These are phyloP conservation scores for Earliella scabrosa DNA, from an alignment of 1,284 basidiomycete genomes.

Conservation along the genomic window DNA sequence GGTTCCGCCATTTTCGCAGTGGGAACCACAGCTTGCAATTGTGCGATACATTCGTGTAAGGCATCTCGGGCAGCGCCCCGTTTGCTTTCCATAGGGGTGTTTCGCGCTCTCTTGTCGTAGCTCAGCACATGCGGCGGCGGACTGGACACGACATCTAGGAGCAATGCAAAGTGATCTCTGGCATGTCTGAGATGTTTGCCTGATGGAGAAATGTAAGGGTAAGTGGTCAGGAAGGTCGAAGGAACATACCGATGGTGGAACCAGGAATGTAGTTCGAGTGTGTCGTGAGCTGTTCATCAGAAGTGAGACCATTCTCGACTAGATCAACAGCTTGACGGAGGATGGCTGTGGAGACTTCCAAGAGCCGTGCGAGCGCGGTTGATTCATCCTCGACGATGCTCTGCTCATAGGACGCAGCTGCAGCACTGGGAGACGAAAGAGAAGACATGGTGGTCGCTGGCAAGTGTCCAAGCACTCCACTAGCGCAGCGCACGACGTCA, in stretches of 20 bases:
- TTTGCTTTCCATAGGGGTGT: conserved; percentile 81
- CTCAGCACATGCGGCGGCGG: conserved; percentile 61
- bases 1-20: conserved; percentile 52
- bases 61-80: conserved; percentile 61
- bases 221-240: neutral
- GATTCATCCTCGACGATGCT: conserved; percentile 22
- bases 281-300: conserved; percentile 69
- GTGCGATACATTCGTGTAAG: conserved; percentile 57
- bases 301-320: conserved; percentile 62
- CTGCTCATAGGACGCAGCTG: conserved; percentile 6
- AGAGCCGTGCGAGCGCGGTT: conserved; percentile 50
- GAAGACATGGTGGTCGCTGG: conserved; percentile 17
- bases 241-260: conserved; percentile 74
- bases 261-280: conserved; percentile 75
- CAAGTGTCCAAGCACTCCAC: conserved; percentile 3
- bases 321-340: conserved; percentile 74
- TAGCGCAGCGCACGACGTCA: conserved; percentile 14
- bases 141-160: conserved; percentile 58
- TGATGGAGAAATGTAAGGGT: conserved; percentile 31
- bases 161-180: conserved; percentile 75
- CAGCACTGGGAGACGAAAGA: conserved; percentile 4
- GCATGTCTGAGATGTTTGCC: conserved; percentile 86
- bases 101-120: conserved; percentile 76
- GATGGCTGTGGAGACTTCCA: conserved; percentile 67
- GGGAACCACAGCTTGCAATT: conserved; percentile 58